Conservation (phyloP, 108 stramenopile species). For the Nitzschia inconspicua region DNA sequence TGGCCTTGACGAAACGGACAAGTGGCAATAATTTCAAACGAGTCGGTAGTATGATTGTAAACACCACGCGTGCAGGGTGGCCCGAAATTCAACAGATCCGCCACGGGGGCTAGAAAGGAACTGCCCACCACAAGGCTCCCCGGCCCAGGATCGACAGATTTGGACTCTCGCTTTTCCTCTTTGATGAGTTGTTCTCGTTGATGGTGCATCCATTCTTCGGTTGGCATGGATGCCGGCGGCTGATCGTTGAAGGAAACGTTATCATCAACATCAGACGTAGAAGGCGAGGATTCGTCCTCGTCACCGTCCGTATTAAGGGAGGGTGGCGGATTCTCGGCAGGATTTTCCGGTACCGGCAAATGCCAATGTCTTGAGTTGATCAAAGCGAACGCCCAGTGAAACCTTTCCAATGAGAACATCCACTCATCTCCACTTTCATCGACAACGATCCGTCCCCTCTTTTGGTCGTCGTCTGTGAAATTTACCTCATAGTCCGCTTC, state of each 20-base stretch:
- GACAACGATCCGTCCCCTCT: background rate
- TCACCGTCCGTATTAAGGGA: background rate
- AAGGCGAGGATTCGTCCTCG: background rate
- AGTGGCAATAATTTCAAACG: conserved; percentile 76
- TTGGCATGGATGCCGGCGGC: conserved; percentile 45
- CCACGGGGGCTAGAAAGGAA: conserved; percentile 83
- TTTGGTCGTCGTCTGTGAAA: conserved; percentile 1
- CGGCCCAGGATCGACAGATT: background rate
- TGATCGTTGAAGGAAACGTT: background rate
- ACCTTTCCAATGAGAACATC: conserved; percentile 66
- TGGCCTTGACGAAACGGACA: conserved; percentile 69
- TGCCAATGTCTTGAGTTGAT: conserved; percentile 86
- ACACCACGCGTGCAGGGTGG: conserved; percentile 76
- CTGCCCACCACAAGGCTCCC: conserved; percentile 14
- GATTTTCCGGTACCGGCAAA: conserved; percentile 41
- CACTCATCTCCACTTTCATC: conserved; percentile 30
- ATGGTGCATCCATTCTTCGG: conserved; percentile 52
- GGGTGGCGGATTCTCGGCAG: background rate
- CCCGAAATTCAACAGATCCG: conserved; percentile 83
- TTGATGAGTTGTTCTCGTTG: conserved; percentile 13
- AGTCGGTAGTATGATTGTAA: conserved; percentile 61
- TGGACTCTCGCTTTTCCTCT: conserved; percentile 5
- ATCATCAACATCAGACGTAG: background rate
- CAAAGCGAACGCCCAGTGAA: conserved; percentile 86
- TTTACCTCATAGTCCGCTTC: background rate